These are phyloP conservation scores for Bryoglossum gracile DNA, from an alignment of 495 filamentous ascomycete genomes.

Conservation along the genomic window DNA sequence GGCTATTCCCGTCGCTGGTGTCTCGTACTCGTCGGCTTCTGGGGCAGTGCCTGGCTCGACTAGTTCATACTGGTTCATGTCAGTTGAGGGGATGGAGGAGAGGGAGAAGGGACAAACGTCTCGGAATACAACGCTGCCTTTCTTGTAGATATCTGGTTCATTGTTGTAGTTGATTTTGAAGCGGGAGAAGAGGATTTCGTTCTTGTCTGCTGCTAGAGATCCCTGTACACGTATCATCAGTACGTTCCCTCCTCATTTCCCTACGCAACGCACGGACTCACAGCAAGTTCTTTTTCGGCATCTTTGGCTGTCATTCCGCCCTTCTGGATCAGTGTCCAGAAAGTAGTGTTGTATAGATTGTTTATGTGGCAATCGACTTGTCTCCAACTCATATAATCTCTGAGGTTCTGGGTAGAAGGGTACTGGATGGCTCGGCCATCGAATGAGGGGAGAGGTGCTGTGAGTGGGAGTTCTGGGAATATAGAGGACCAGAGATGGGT, in stretches of 20 bases:
- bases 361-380: constrained; percentile 98
- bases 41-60: constrained; percentile 35
- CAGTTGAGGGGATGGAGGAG: constrained; percentile 3
- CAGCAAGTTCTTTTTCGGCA: constrained; percentile 73
- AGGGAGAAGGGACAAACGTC: constrained; percentile 43
- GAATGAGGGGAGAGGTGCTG: constrained; percentile 76
- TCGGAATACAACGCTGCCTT: constrained; percentile 83
- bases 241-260: not conserved
- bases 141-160: constrained; percentile 84
- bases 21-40: constrained; percentile 18
- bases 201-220: constrained; percentile 78
- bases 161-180: constrained; percentile 97
- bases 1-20: constrained; percentile 27
- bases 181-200: constrained; percentile 85
- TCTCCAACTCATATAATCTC: constrained; percentile 95
- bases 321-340: constrained; percentile 77
- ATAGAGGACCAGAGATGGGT: constrained; percentile 69
- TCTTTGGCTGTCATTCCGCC: constrained; percentile 67
- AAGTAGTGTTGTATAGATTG: constrained; percentile 96
- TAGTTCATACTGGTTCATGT: constrained; percentile 41
- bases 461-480: constrained; percentile 61
- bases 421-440: constrained; percentile 89
- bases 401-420: constrained; percentile 65
- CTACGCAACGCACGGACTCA: constrained; percentile 44
- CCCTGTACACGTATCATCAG: constrained; percentile 44